Conservation (phyloP, 495 filamentous ascomycete species). For the Aspergillus cavernicola region DNA sequence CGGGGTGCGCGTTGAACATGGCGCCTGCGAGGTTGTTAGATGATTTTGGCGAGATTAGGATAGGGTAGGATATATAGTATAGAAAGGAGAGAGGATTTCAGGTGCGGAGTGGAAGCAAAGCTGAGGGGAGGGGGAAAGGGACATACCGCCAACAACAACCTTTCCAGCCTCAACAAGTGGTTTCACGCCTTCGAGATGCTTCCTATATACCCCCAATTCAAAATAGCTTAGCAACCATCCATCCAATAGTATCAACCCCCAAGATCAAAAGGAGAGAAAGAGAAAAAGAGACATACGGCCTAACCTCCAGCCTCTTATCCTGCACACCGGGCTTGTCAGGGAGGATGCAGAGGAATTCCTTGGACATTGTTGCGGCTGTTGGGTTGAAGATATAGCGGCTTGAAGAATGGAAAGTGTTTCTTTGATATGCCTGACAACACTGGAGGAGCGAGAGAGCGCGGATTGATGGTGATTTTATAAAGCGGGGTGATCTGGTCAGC, state of each 20-base stretch:
- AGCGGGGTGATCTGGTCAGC: conserved; percentile 2
- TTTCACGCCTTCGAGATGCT: conserved; percentile 34
- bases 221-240: no score
- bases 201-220: conserved; percentile 11
- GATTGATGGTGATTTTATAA: neutral
- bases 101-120: no score
- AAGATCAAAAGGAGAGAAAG: neutral
- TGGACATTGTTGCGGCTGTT: conserved; percentile 32
- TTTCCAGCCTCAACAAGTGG: conserved; percentile 30
- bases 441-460: neutral
- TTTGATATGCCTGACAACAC: neutral
- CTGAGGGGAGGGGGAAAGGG: neutral
- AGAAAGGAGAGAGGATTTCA: no score
- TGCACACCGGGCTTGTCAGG: conserved; percentile 70
- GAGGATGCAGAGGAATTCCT: conserved; percentile 83
- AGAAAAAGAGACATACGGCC: conserved; percentile 47
- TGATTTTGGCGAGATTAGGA: no score
- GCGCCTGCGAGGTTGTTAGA: conserved; percentile 48
- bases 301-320: conserved; percentile 65
- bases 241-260: no score
- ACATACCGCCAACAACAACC: conserved; percentile 39
- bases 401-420: neutral
- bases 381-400: neutral
- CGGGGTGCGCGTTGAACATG: conserved; percentile 62
- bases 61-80: no score